phyloP scores from a whole-genome alignment of 345 rosid genomes.

The Rhizophora apiculata region DNA sequence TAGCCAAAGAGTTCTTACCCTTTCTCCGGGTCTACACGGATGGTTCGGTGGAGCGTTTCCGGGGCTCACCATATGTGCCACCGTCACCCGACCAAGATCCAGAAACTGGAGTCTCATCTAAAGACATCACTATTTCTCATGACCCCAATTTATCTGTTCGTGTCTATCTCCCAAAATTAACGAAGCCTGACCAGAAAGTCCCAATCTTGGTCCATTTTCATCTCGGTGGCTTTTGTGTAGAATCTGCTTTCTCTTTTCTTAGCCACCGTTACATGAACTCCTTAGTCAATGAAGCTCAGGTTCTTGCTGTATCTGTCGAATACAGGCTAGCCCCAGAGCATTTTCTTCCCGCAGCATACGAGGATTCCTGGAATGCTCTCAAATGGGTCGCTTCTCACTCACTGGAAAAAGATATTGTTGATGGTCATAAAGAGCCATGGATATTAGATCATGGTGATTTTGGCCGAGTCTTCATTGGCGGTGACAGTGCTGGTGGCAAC shows the following conservation, averaged over 20 bases:
- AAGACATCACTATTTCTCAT: slow-evolving; percentile 23
- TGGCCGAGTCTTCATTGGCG: background rate
- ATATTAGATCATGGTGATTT: slow-evolving; percentile 28
- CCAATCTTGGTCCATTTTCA: slow-evolving; percentile 44
- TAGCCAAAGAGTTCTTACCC: slow-evolving; percentile 25
- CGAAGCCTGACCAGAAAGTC: slow-evolving; percentile 20
- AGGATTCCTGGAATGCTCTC: slow-evolving; percentile 47
- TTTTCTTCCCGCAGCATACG: slow-evolving; percentile 32
- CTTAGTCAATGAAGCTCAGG: slow-evolving; percentile 26
- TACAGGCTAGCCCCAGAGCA: slow-evolving; percentile 47
- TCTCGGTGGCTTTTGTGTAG: slow-evolving; percentile 43
- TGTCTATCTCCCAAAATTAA: slow-evolving; percentile 35
- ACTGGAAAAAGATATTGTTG: background rate
- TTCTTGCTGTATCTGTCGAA: slow-evolving; percentile 40
- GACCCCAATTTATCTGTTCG: slow-evolving; percentile 34
- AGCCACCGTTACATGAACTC: slow-evolving; percentile 24
- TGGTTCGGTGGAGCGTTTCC: slow-evolving; percentile 33
- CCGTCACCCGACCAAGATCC: slow-evolving; percentile 18
- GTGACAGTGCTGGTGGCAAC: too few relatives aligned
- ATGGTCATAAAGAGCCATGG: slow-evolving; percentile 38
- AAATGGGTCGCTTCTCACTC: slow-evolving; percentile 40
- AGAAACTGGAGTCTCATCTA: slow-evolving; percentile 39
- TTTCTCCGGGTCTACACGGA: slow-evolving; percentile 32
- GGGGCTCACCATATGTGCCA: slow-evolving; percentile 19
- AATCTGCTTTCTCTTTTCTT: slow-evolving; percentile 30